Percentiles rank a stretch among this genome's conserved stretches.
These are phyloP conservation scores for Kwoniella dendrophila DNA, from an alignment of 768 basidiomycete genomes.

Conservation along the genomic window DNA sequence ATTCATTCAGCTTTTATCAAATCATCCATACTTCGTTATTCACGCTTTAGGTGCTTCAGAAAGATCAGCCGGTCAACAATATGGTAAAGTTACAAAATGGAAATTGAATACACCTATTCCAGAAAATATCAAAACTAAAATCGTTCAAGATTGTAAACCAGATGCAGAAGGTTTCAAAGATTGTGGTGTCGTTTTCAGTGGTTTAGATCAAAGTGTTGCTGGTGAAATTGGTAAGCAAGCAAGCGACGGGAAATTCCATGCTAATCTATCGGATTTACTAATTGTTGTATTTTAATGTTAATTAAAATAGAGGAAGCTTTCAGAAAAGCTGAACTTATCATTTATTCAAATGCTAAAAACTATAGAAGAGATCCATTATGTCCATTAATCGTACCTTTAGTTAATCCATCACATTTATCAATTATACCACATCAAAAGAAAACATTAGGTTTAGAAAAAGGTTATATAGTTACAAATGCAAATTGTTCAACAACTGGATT, in stretches of 20 bases:
- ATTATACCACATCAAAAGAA: slow-evolving; percentile 81
- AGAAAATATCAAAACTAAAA: slow-evolving; percentile 62
- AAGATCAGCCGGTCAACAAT: slow-evolving; percentile 81
- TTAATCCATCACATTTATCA: slow-evolving; percentile 81
- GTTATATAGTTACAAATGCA: slow-evolving; percentile 97
- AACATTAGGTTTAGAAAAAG: slow-evolving; percentile 65
- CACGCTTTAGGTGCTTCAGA: slow-evolving; percentile 85
- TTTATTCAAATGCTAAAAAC: slow-evolving; percentile 98
- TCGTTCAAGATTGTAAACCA: slow-evolving; percentile 76
- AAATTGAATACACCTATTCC: slow-evolving; percentile 84
- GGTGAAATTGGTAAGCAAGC: slow-evolving; percentile 80
- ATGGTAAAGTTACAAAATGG: slow-evolving; percentile 74
- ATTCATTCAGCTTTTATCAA: slow-evolving; percentile 82
- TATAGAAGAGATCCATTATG: slow-evolving; percentile 87
- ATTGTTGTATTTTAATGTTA: not conserved
- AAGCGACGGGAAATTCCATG: not conserved
- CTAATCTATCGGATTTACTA: not conserved
- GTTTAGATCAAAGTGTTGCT: slow-evolving; percentile 92
- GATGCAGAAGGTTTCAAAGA: slow-evolving; percentile 67
- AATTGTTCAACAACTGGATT: slow-evolving; percentile 94
- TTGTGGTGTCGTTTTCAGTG: slow-evolving; percentile 88
- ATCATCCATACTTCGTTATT: slow-evolving; percentile 87
- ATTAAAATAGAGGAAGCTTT: slow-evolving; percentile 72
- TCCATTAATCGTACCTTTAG: slow-evolving; percentile 93
- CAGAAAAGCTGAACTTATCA: slow-evolving; percentile 78